Evolutionary conservation across 2,329 filamentous ascomycete species (phyloP), one percentile per base, ranked within the genome.

Genomic region (Neofusicoccum ribis): DNA sequence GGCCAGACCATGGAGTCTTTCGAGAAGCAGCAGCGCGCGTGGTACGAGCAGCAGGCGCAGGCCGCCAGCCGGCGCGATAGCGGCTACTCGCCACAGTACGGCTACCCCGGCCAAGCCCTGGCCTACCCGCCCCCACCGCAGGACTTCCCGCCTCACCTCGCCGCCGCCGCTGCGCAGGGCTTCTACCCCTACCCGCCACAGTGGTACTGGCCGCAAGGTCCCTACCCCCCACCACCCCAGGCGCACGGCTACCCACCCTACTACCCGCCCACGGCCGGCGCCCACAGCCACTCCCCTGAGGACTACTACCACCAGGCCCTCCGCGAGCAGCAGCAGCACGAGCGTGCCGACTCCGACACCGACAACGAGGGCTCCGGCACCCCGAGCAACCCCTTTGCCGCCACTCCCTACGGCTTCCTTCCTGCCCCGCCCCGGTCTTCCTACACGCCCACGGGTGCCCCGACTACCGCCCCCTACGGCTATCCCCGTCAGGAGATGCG

Each of bases 291-390:
- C 27, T 34, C 56, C 27, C 43, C 56, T 7, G 41, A 60, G 31
- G 56, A 60, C 31, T 60, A 60, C 27, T 60, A 59, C 63, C 63
- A 64, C 63, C 51, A 64, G 15, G 41, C 31, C 14, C 63, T 54
- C 20, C 62, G 49, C 39, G 49, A 56, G 47, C 62, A 64, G 31
- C 62, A 44, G n/a, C 36, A 58, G 5, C 56, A 47, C 27, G 56
- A 60, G 27, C 56, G 41, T 3, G 17, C 20, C 37, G 56, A 44
- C 15, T 8, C 41, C 27, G 31, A 34, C 41, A 59, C 39, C 27
- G 54, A 44, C 41, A 46, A 39, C 39, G 54, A 59, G 15, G 27
- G 23, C 8, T 43, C 43, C 41, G 15, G 41, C 23, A 39, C 37
- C 14, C 37, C 37, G 11, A 39, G 11, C 37, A 15, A 39, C 43